Conservation (phyloP, 108 stramenopile genomes). For the Heterococcus sp. region DNA sequence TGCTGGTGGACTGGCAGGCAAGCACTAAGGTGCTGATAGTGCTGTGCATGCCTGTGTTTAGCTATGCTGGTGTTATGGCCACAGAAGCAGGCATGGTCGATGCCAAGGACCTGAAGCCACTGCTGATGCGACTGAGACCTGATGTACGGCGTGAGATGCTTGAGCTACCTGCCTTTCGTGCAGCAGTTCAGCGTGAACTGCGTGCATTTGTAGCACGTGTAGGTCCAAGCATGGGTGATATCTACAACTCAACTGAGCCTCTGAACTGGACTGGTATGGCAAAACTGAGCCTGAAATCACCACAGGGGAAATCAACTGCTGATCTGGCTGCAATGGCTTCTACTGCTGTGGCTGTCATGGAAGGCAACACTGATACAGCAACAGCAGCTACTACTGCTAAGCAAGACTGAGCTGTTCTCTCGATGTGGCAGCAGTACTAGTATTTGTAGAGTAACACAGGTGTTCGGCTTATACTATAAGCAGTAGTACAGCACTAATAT, state of each 20-base stretch:
- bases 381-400: too few species aligned
- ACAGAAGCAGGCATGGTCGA: conserved; percentile 90
- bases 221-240: conserved; percentile 25
- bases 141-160: conserved; percentile 29
- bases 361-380: background rate
- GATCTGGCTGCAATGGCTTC: background rate
- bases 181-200: conserved; percentile 43
- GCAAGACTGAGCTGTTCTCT: too few species aligned
- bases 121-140: conserved; percentile 49
- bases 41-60: conserved; percentile 80
- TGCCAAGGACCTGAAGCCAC: conserved; percentile 81
- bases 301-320: background rate
- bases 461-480: too few species aligned
- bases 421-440: too few species aligned
- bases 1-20: conserved; percentile 71
- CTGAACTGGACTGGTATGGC: background rate
- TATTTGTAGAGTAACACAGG: too few species aligned
- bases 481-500: too few species aligned
- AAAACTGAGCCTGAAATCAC: too few species aligned
- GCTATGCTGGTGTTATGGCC: conserved; percentile 83
- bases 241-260: background rate
- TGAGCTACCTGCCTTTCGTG: conserved; percentile 29
- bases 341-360: background rate
- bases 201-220: conserved; percentile 45
- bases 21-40: conserved; percentile 74